Conservation (phyloP, 305 asterid genomes). For the Coffea humblotiana region DNA sequence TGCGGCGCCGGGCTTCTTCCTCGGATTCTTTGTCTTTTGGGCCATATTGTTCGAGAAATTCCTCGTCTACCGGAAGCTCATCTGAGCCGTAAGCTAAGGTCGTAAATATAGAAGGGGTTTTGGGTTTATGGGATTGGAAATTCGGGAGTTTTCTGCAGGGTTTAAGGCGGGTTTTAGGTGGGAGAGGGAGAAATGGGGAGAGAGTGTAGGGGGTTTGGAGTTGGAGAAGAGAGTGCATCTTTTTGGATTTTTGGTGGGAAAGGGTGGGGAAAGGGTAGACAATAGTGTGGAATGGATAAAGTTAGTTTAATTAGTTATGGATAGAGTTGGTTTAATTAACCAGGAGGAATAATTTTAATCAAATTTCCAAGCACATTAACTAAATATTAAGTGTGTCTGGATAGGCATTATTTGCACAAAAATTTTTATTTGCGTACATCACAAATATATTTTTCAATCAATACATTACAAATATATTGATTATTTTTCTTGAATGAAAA, state of each 20-base stretch:
- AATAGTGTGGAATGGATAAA: neutral
- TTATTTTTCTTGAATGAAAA: too few relatives aligned
- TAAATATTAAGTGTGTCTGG: too few relatives aligned
- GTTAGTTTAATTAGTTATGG: constrained; percentile 7
- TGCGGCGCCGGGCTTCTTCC: constrained; percentile 76
- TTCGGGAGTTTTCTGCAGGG: constrained; percentile 34
- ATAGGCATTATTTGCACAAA: too few relatives aligned
- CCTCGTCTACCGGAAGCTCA: constrained; percentile 87
- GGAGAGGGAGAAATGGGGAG: constrained; percentile 41
- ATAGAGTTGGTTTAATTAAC: constrained; percentile 4
- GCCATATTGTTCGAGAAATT: constrained; percentile 65
- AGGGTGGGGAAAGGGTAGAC: constrained; percentile 8
- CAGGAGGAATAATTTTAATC: neutral
- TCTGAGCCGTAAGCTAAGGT: constrained; percentile 57
- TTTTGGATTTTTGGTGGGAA: constrained; percentile 16
- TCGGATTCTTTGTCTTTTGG: constrained; percentile 85
- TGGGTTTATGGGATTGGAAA: constrained; percentile 22
- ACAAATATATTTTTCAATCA: too few relatives aligned
- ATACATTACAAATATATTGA: too few relatives aligned
- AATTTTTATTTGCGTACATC: too few relatives aligned
- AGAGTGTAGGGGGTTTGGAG: constrained; percentile 36
- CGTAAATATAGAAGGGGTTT: constrained; percentile 14
- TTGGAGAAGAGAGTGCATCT: constrained; percentile 51
- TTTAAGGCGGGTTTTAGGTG: constrained; percentile 64
- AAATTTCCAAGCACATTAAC: too few relatives aligned